phyloP scores from a whole-genome alignment of 306 rosid species.

The Quercus wislizeni region DNA sequence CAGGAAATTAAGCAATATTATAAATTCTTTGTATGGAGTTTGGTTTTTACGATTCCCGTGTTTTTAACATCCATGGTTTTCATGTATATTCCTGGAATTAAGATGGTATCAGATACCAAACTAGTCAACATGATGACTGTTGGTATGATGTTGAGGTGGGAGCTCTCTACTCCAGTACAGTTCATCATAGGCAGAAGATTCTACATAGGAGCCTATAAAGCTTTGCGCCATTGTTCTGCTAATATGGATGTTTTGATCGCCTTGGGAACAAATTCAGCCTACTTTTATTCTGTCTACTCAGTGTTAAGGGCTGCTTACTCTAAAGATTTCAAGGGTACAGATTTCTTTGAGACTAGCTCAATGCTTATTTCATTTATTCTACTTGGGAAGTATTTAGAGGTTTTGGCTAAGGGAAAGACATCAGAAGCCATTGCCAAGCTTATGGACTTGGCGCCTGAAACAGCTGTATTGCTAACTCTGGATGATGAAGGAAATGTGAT shows the following conservation, averaged over 20 bases:
- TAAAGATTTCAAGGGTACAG: constrained; percentile 51
- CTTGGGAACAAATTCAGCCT: constrained; percentile 86
- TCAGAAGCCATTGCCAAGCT: constrained; percentile 87
- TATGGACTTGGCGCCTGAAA: constrained; percentile 69
- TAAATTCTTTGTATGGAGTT: constrained; percentile 60
- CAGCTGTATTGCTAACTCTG: constrained; percentile 45
- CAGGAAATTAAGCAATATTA: constrained; percentile 51
- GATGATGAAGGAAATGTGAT: constrained; percentile 54
- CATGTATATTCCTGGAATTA: constrained; percentile 63
- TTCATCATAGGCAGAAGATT: constrained; percentile 71
- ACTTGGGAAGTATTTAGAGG: constrained; percentile 79
- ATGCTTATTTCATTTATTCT: constrained; percentile 81
- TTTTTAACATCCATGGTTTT: constrained; percentile 79
- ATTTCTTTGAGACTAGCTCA: constrained; percentile 84
- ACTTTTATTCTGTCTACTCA: constrained; percentile 77
- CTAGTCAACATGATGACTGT: constrained; percentile 57
- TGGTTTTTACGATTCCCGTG: constrained; percentile 61
- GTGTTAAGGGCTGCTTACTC: constrained; percentile 55
- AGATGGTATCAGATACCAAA: constrained; percentile 45
- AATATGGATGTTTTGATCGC: constrained; percentile 88
- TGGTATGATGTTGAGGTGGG: constrained; percentile 66
- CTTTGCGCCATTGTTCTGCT: constrained; percentile 60
- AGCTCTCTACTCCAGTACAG: constrained; percentile 68
- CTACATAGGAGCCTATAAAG: constrained; percentile 64
- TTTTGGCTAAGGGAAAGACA: constrained; percentile 77